Evolutionary conservation across 371 early-diverging fungal genomes (phyloP).

Genomic region (Funneliformis caledonium): DNA sequence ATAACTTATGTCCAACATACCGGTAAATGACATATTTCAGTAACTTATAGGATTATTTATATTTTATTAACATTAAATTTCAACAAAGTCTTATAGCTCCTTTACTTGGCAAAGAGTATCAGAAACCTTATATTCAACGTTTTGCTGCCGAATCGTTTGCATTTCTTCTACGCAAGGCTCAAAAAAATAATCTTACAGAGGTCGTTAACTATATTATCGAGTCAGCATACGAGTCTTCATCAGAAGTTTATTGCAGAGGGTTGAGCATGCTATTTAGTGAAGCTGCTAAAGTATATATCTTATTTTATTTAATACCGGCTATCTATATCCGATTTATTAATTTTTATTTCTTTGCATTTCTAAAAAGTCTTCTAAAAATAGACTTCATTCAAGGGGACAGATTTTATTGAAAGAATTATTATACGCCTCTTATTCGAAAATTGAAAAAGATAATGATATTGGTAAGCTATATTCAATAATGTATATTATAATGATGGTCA

Average conservation of each 20-base stretch:
- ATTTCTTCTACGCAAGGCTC: conserved; percentile 82
- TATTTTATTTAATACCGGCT: background rate
- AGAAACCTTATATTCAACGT: conserved; percentile 78
- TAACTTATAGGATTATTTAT: background rate
- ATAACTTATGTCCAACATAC: conserved; percentile 74
- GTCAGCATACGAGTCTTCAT: conserved; percentile 56
- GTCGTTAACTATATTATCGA: conserved; percentile 65
- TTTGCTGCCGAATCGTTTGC: conserved; percentile 94
- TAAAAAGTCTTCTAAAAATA: conserved; percentile 40
- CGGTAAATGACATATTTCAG: conserved; percentile 43
- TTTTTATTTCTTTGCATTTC: conserved; percentile 33
- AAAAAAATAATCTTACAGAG: conserved; percentile 58
- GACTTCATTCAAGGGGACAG: background rate
- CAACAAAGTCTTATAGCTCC: conserved; percentile 62
- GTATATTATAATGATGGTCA: conserved; percentile 44
- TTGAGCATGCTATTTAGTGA: conserved; percentile 82
- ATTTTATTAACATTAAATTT: background rate
- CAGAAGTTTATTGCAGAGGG: conserved; percentile 70
- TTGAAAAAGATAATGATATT: conserved; percentile 39
- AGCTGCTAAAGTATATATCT: conserved; percentile 63
- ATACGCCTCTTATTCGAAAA: conserved; percentile 41
- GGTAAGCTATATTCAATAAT: conserved; percentile 42
- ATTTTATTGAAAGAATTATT: conserved; percentile 44
- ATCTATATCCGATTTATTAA: background rate
- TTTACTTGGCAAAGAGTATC: conserved; percentile 65